These are phyloP conservation scores for Monascus purpureus DNA, from an alignment of 495 filamentous ascomycete species.

Conservation along the genomic window DNA sequence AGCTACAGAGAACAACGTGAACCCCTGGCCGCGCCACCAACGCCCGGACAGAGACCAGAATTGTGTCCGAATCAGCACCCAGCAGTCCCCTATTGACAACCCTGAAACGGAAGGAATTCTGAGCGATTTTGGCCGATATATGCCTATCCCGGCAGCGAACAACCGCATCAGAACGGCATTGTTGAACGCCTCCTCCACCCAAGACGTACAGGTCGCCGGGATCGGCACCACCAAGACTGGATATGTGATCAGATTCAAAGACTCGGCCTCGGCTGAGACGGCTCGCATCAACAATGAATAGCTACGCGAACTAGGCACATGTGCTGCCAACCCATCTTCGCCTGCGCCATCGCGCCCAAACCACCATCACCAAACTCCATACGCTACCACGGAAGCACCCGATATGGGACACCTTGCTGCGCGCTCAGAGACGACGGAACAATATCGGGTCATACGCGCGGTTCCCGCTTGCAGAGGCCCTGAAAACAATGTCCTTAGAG, in stretches of 20 bases:
- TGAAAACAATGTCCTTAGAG: no score
- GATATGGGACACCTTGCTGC: no score
- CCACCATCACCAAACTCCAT: no score
- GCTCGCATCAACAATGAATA: slow-evolving; percentile 8
- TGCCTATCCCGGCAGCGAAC: slow-evolving; percentile 7
- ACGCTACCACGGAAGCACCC: no score
- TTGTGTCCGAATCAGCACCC: slow-evolving; percentile 5
- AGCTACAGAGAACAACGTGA: neutral
- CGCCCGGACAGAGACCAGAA: slow-evolving; percentile 4
- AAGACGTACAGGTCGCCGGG: slow-evolving; percentile 9
- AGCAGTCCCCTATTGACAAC: neutral
- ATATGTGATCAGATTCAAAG: slow-evolving; percentile 10
- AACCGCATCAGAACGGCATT: slow-evolving; percentile 8
- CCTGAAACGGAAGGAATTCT: neutral
- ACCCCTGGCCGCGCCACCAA: neutral
- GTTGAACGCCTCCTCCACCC: slow-evolving; percentile 3
- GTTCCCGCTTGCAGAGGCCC: no score
- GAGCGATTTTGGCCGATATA: slow-evolving; percentile 6
- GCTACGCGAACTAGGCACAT: slow-evolving; percentile 7
- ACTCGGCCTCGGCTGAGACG: slow-evolving; percentile 4
- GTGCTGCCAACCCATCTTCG: no score
- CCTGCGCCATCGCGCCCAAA: no score
- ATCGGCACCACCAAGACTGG: slow-evolving; percentile 11
- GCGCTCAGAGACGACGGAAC: no score
- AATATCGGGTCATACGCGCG: no score